Base-by-base conservation (phyloP, 352 stramenopile genomes). In the Phytophthora lateralis region DNA sequence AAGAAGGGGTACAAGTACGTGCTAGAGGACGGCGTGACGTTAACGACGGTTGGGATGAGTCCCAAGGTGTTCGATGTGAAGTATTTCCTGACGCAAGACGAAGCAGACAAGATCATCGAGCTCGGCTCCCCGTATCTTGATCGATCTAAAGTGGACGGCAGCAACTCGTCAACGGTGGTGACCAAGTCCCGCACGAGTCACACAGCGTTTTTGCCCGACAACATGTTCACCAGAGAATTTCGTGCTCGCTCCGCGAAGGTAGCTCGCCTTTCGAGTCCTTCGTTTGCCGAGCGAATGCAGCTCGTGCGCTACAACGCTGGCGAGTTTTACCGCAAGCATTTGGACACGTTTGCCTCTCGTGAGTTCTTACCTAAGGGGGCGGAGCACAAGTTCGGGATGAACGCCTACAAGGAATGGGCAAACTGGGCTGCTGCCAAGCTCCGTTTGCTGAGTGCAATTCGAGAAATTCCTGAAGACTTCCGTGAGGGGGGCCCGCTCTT, bases 11-110 rank as follows among this genome's bases (percentile, higher is more conserved):
- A 92, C 73, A 80, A 77, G 60, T 93, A 91, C 60, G 58, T 73
- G 24, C 57, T 95, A 18, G 84, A 91, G 41, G 74, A 91, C 45
- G 82, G 80, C 39, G 78, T 91, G 41, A 78, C 67, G 60, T 63
- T 95, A 46, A 93, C 75, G 42, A 95, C 71, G 2, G 73, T 93
- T 6, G 80, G 82, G 3, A 64, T 90, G 1, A 69, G 59, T 3
- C 86, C 86, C 3, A 91, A 93, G 53, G 86, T 95, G 11, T 75
- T 90, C 20, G 79, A 91, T 52, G 84, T 95, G 0, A 53, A 87
- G 49, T 80, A 75, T 37, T 91, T 93, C 43, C 41, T 95, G 29
- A 80, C 79, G 4, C 66, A 78, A 42, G 42, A 58, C 3, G 86
- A 95, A 30, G 85, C 84, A 6, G 58, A 85, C 46, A 58, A 78